Percentiles rank a stretch among this genome's conserved stretches.
phyloP scores from a whole-genome alignment of 2,329 filamentous ascomycete genomes.

The Fusarium penzigii region DNA sequence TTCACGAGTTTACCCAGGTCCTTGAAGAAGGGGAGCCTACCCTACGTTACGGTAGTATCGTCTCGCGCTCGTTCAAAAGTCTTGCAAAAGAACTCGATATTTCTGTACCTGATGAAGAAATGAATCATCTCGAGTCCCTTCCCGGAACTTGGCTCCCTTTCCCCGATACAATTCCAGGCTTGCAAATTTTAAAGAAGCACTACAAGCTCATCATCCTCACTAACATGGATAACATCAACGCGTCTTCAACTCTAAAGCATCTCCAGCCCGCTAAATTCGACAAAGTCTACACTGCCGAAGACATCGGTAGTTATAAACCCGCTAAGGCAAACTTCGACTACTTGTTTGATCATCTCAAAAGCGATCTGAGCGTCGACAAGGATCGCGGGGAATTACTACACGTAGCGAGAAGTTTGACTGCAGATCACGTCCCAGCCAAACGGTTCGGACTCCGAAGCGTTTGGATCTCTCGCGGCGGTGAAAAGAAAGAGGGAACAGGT shows the following conservation, averaged over 20 bases:
- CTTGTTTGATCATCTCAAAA: constrained; percentile 2
- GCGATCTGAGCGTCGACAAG: constrained; percentile 5
- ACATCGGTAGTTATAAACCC: constrained; percentile 13
- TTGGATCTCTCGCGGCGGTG: constrained; percentile 9
- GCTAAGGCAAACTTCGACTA: constrained; percentile 11
- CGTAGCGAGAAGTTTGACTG: constrained; percentile 14
- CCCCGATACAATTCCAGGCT: not conserved
- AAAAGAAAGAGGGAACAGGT: constrained; percentile 4
- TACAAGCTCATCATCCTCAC: constrained; percentile 9
- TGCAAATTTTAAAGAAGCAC: constrained; percentile 7
- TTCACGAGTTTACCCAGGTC: not conserved
- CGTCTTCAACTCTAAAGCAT: not conserved
- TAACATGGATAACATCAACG: constrained; percentile 13
- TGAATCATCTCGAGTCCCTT: not conserved
- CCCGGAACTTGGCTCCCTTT: constrained; percentile 8
- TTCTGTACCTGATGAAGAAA: not conserved
- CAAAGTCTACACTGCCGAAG: constrained; percentile 9
- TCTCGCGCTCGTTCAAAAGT: constrained; percentile 3
- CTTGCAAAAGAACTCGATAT: not conserved
- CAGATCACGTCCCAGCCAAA: constrained; percentile 13
- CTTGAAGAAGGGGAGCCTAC: constrained; percentile 3
- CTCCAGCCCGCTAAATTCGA: constrained; percentile 8
- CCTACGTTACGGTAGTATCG: not conserved
- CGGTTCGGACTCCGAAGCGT: constrained; percentile 3
- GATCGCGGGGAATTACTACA: constrained; percentile 6